Conservation (phyloP, 2,329 filamentous ascomycete genomes). For the Curvularia lunata region DNA sequence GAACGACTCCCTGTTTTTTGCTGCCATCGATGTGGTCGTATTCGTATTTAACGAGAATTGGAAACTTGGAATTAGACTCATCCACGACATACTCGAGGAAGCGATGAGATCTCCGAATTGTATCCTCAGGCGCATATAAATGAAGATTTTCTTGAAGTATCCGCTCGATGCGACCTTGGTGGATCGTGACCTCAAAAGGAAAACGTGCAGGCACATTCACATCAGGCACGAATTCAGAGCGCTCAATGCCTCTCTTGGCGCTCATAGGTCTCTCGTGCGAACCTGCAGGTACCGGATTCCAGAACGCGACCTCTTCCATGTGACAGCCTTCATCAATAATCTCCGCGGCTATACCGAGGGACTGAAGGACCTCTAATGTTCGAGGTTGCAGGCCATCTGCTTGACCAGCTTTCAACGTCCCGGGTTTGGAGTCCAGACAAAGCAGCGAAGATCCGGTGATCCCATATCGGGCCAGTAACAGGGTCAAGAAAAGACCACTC, state of each 20-base stretch:
- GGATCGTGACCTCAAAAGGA: not conserved
- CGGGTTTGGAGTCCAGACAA: not conserved
- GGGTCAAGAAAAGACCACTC: not conserved
- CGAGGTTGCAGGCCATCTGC: not conserved
- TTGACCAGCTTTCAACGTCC: not conserved
- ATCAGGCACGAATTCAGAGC: not conserved
- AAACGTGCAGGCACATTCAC: not conserved
- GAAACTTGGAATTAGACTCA: not conserved
- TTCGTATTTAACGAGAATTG: not conserved
- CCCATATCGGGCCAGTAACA: not conserved
- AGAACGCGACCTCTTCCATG: not conserved
- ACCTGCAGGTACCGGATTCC: not conserved
- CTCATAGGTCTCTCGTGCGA: not conserved
- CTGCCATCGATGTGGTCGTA: not conserved
- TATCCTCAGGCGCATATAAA: not conserved
- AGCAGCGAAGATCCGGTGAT: not conserved
- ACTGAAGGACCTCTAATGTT: not conserved
- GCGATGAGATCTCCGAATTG: not conserved
- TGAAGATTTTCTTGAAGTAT: not conserved
- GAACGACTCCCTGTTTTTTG: not conserved
- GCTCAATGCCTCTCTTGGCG: not conserved
- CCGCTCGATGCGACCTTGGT: not conserved
- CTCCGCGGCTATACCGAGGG: not conserved
- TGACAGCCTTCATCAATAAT: not conserved
- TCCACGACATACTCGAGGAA: not conserved